These are phyloP conservation scores for Extremus antarcticus DNA, from an alignment of 495 filamentous ascomycete species.

Conservation along the genomic window DNA sequence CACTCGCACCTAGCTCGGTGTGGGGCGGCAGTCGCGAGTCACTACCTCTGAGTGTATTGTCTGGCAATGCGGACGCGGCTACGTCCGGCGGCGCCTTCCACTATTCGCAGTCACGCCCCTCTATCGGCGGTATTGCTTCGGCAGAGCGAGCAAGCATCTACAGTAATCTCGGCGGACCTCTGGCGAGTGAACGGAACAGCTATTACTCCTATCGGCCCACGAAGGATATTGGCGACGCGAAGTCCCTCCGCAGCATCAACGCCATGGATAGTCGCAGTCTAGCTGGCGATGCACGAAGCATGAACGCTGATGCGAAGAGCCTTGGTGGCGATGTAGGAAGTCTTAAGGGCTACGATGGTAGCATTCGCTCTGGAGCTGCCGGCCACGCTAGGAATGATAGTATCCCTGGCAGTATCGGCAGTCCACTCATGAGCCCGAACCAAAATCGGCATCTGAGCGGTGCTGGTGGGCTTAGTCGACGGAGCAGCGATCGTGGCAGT, in stretches of 20 bases:
- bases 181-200: constrained; percentile 67
- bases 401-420: constrained; percentile 64
- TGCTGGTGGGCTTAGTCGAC: constrained; percentile 43
- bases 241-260: constrained; percentile 15
- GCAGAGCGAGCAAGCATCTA: constrained; percentile 75
- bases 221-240: constrained; percentile 16
- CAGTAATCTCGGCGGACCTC: constrained; percentile 59
- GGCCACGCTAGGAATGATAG: constrained; percentile 76
- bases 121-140: constrained; percentile 51
- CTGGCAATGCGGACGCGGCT: constrained; percentile 49
- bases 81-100: constrained; percentile 38
- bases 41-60: constrained; percentile 79
- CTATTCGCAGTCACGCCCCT: constrained; percentile 31
- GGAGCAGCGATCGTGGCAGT: constrained; percentile 40
- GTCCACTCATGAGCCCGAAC: constrained; percentile 50
- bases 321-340: constrained; percentile 52
- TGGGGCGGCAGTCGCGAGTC: constrained; percentile 86
- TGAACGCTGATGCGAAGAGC: constrained; percentile 1
- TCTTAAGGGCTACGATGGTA: constrained; percentile 47
- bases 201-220: constrained; percentile 57
- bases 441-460: constrained; percentile 29
- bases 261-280: constrained; percentile 13
- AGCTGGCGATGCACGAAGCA: constrained; percentile 30
- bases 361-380: constrained; percentile 63
- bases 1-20: constrained; percentile 78